Conservation (phyloP, 129 eudicot species). For the Glebionis coronaria region DNA sequence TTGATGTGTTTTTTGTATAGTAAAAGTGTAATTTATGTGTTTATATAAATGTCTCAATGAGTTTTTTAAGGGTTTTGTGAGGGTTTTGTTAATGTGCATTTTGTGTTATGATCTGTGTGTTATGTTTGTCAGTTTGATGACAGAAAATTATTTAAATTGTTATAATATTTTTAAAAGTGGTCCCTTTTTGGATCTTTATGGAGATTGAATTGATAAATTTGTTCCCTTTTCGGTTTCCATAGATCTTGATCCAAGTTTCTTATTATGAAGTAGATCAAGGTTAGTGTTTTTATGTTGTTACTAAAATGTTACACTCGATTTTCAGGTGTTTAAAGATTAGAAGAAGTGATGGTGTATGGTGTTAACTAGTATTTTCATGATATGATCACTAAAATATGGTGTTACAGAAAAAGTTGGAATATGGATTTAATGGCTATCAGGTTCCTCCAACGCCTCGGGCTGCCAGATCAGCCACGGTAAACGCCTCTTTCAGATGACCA, state of each 20-base stretch:
- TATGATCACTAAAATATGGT: conserved; percentile 69
- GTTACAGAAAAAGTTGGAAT: conserved; percentile 76
- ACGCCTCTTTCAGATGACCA: neutral
- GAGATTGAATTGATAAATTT: neutral
- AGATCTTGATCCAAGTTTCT: conserved; percentile 20
- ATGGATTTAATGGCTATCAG: conserved; percentile 84
- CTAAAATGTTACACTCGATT: conserved; percentile 8
- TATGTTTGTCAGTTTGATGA: conserved; percentile 12
- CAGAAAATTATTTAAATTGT: conserved; percentile 1
- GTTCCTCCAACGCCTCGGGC: conserved; percentile 88
- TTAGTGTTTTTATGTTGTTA: conserved; percentile 7
- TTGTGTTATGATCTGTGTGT: conserved; percentile 7
- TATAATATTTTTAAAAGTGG: conserved; percentile 1
- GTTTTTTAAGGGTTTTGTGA: conserved; percentile 38
- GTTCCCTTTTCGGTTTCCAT: conserved; percentile 11
- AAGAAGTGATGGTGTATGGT: conserved; percentile 14
- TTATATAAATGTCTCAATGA: conserved; percentile 16
- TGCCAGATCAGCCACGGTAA: conserved; percentile 92
- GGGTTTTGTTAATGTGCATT: conserved; percentile 38
- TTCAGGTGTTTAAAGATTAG: conserved; percentile 21
- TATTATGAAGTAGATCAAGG: conserved; percentile 23
- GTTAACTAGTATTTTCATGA: conserved; percentile 35
- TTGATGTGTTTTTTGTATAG: conserved; percentile 27
- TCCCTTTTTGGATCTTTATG: conserved; percentile 10
- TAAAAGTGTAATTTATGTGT: conserved; percentile 19